Evolutionary conservation across 2,329 filamentous ascomycete genomes (phyloP), one percentile per base, ranked within the genome.

Genomic region (Penicillium glabrum): DNA sequence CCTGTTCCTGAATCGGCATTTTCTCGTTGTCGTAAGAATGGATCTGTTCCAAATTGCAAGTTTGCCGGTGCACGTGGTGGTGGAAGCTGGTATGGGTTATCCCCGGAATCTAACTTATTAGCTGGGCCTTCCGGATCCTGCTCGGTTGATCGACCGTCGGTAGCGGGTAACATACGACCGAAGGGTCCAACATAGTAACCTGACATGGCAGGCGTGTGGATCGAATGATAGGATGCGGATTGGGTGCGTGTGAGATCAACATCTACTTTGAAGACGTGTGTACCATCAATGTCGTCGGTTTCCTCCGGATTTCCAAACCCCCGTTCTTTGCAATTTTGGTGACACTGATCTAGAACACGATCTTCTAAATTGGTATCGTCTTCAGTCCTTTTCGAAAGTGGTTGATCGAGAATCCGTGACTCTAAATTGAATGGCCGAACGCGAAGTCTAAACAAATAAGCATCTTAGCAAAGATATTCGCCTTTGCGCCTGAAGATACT

Each of bases 51-150:
- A 64, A 75, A 72, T 51, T 72, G 70, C 52, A 75, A 59, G 48
- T 69, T 67, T 23, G 60, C 62, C 6, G 69, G 68, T 47, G 69
- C 60, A 37, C 69, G 72, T 51, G 75, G 75, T 31, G 72, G 75
- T 54, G 75, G 75, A 53, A 77, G 75, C 57, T 74, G 72, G 61
- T 76, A 77, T 49, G 70, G 72, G 54, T 59, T 67, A 51, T 67
- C 66, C 63, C 60, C 69, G 46, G 66, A 46, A 50, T 67, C 69
- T 70, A 66, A 67, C 46, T 60, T 63, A 58, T 73, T 73, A 67
- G 71, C 68, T 62, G 64, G 46, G 60, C 46, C 59, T 44, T 67
- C 64, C 58, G 67, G 56, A 47, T 66, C 60, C 48, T 63, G 67
- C 59, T 69, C 67, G 45, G 67, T 56, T 46, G 64, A 61, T 46